Evolutionary conservation across 768 basidiomycete species (phyloP), one percentile per base, ranked within the genome.

Genomic region (Tulasnella sp.): DNA sequence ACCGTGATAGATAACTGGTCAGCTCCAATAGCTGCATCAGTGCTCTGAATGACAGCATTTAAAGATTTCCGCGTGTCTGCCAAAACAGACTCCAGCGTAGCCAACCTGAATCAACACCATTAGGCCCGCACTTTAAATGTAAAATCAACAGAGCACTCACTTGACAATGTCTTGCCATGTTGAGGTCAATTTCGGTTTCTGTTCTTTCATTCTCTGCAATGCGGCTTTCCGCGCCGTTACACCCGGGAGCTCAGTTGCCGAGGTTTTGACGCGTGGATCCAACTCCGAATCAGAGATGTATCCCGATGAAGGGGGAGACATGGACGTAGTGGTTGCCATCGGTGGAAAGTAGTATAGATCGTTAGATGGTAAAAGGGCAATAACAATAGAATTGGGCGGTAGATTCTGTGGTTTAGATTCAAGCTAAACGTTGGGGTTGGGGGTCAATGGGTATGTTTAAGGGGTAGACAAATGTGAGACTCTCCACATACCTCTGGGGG

Each of bases 331-430:
- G 33, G 12, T 16, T 22, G 2, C 29, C 12, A 2, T 10, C 25
- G 65, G 58, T 19, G 24, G 78, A 76, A 20, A 81, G 64, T 77
- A 82, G 57, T 76, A 79, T n/a, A 67, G 69, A 58, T 74, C 67
- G 4, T 74, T 76, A 15, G 72, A 73, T 6, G 81, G 81, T 12
- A 75, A 69, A 46, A 90, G 70, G 13, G 75, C 70, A 37, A 90
- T 55, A 13, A 89, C 65, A 6, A 88, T 68, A 1, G 83, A 78
- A 60, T 91, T 91, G 13, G 79, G 80, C 1, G 84, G 78, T 27
- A 89, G 63, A 42, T 69, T 68, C 46, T 59, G 71, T 1, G 66
- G 62, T 50, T 69, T 63, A n/a, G 3, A 15, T 16, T 25, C 16
- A 22, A 35, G 40, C 48, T 51, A 27, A 19, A 16, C 28, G 6